These are phyloP conservation scores for Arabidopsis suecica DNA, from an alignment of 345 rosid genomes.

Conservation along the genomic window DNA sequence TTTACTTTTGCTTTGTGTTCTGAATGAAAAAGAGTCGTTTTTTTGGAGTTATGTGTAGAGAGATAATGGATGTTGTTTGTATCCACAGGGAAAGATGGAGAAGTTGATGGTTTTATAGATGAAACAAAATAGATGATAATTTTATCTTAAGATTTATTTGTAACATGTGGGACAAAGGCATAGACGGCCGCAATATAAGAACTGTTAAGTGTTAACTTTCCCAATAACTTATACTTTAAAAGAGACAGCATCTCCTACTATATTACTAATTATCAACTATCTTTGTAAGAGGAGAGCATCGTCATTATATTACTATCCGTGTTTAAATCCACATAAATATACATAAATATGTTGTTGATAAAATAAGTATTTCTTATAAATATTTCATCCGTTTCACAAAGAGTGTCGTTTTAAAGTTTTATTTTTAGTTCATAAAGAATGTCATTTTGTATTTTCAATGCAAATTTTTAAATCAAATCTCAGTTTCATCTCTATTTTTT, in stretches of 20 bases:
- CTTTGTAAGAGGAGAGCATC: neutral
- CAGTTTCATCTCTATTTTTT: too few relatives aligned
- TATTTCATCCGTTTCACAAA: too few relatives aligned
- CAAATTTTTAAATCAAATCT: too few relatives aligned
- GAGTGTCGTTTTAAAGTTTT: too few relatives aligned
- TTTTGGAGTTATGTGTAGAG: constrained; percentile 37
- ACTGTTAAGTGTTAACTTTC: constrained; percentile 11
- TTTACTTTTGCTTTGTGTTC: neutral
- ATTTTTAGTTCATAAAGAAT: too few relatives aligned
- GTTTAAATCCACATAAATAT: neutral
- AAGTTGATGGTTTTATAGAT: constrained; percentile 43
- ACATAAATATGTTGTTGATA: neutral
- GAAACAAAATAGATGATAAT: neutral
- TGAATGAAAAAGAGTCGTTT: neutral
- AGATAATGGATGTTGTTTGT: constrained; percentile 37
- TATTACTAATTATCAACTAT: neutral
- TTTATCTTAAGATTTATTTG: neutral
- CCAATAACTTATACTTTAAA: constrained; percentile 15
- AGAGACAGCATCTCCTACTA: neutral
- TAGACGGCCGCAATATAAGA: constrained; percentile 39
- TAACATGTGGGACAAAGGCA: constrained; percentile 35
- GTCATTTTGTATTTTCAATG: too few relatives aligned
- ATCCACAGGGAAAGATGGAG: constrained; percentile 26
- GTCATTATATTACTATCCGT: neutral
- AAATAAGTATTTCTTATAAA: too few relatives aligned